Conservation (phyloP, 768 basidiomycete species). For the Mycena rebaudengoi region DNA sequence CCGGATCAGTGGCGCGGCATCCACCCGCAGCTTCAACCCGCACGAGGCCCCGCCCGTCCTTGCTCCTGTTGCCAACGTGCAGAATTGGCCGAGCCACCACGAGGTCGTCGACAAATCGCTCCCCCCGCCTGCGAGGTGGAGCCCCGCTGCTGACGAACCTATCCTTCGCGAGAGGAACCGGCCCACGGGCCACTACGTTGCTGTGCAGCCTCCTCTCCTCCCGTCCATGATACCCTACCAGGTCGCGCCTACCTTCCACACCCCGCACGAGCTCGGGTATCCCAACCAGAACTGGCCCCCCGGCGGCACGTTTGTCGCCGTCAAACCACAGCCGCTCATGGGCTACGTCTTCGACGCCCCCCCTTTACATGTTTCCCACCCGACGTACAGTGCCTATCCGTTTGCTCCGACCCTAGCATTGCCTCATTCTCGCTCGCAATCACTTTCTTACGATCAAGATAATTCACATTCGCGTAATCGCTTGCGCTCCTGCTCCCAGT, state of each 20-base stretch:
- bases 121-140: conserved; percentile 85
- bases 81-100: conserved; percentile 26
- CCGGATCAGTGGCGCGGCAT: conserved; percentile 52
- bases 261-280: conserved; percentile 43
- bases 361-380: conserved; percentile 41
- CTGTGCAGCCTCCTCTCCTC: conserved; percentile 62
- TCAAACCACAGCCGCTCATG: conserved; percentile 44
- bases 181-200: conserved; percentile 66
- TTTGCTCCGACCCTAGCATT: conserved; percentile 45
- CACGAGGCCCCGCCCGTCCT: conserved; percentile 16
- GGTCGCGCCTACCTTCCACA: conserved; percentile 40
- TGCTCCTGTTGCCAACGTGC: conserved; percentile 28
- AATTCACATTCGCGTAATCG: conserved; percentile 56
- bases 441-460: conserved; percentile 63
- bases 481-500: conserved; percentile 67
- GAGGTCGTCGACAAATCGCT: conserved; percentile 45
- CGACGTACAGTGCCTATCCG: conserved; percentile 48
- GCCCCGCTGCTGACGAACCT: conserved; percentile 82
- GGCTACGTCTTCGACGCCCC: conserved; percentile 50
- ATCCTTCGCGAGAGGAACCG: conserved; percentile 64
- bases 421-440: conserved; percentile 64
- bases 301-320: conserved; percentile 40
- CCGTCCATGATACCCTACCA: conserved; percentile 47
- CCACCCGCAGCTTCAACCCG: conserved; percentile 31
- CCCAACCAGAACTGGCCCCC: conserved; percentile 51